Percentiles rank a stretch among this genome's conserved stretches.
These are phyloP conservation scores for Alternaria viburni DNA, from an alignment of 2,329 filamentous ascomycete species.

Conservation along the genomic window DNA sequence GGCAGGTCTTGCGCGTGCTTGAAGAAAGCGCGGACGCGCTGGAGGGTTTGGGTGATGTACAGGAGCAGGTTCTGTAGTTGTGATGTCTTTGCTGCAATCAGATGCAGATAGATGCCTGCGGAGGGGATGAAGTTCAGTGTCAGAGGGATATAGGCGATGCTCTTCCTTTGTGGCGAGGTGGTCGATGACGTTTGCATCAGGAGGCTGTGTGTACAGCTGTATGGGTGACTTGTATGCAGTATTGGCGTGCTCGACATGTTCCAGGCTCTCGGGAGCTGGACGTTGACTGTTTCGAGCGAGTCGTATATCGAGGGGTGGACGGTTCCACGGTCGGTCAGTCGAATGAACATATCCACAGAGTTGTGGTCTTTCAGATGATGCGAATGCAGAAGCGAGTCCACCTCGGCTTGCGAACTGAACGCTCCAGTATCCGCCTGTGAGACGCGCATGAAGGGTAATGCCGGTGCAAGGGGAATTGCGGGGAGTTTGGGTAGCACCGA, in stretches of 20 bases:
- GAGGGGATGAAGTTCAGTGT: slow-evolving; percentile 83
- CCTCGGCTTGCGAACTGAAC: slow-evolving; percentile 48
- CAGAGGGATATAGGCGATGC: slow-evolving; percentile 64
- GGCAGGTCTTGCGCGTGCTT: slow-evolving; percentile 82
- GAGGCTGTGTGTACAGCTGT: slow-evolving; percentile 77
- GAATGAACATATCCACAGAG: slow-evolving; percentile 78
- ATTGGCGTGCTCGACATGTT: slow-evolving; percentile 57
- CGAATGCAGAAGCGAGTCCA: slow-evolving; percentile 50
- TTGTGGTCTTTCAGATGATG: slow-evolving; percentile 69
- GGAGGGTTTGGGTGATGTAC: slow-evolving; percentile 81
- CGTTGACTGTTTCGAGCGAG: slow-evolving; percentile 77
- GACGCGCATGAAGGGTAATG: slow-evolving; percentile 41
- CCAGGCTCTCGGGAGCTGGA: slow-evolving; percentile 58
- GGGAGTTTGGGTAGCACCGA: slow-evolving; percentile 47
- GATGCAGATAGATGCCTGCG: slow-evolving; percentile 78
- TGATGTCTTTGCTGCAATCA: slow-evolving; percentile 85
- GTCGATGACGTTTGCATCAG: slow-evolving; percentile 59
- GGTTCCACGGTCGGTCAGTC: slow-evolving; percentile 72
- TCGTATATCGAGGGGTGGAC: slow-evolving; percentile 85
- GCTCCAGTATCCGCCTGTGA: slow-evolving; percentile 42
- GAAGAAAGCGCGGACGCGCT: slow-evolving; percentile 82
- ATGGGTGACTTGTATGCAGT: slow-evolving; percentile 73
- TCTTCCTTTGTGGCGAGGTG: slow-evolving; percentile 35
- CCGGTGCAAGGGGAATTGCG: slow-evolving; percentile 44
- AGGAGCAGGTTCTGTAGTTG: slow-evolving; percentile 84